A percentile compares a stretch with the other conserved stretches of the same genome.
Evolutionary conservation across 2,329 filamentous ascomycete species (phyloP).

Genomic region (Exserohilum rostratum): DNA sequence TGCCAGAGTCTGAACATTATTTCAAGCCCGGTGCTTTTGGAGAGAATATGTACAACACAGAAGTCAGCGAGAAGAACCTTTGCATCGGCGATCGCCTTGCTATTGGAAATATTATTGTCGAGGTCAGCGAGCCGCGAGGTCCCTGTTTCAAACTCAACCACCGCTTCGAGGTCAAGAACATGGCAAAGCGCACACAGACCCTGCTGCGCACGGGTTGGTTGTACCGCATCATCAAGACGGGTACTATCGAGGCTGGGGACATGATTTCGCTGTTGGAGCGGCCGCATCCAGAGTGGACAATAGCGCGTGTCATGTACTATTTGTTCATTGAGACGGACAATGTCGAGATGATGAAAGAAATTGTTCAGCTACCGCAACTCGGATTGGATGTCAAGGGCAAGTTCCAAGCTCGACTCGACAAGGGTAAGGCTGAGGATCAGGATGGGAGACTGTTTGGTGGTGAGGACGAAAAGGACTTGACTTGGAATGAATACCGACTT

Average conservation of each 20-base stretch:
- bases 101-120: conserved; percentile 59
- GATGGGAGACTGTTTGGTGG: conserved; percentile 35
- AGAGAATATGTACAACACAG: conserved; percentile 65
- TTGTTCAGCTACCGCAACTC: conserved; percentile 54
- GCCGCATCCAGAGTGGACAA: conserved; percentile 64
- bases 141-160: conserved; percentile 74
- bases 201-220: conserved; percentile 69
- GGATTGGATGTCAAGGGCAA: conserved; percentile 57
- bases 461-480: conserved; percentile 36
- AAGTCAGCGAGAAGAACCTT: conserved; percentile 68
- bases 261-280: conserved; percentile 62
- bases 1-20: conserved; percentile 57
- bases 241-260: conserved; percentile 63
- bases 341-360: conserved; percentile 53
- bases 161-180: conserved; percentile 67
- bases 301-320: conserved; percentile 68
- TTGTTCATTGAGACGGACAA: conserved; percentile 62
- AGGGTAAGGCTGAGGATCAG: conserved; percentile 46
- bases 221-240: conserved; percentile 65
- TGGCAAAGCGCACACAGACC: conserved; percentile 64
- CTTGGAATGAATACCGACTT: conserved; percentile 51
- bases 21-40: conserved; percentile 67
- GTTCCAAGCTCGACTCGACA: conserved; percentile 61
- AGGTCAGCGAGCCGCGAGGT: conserved; percentile 66
- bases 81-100: conserved; percentile 68